phyloP scores from a whole-genome alignment of 345 rosid species.

The Salix dunnii region DNA sequence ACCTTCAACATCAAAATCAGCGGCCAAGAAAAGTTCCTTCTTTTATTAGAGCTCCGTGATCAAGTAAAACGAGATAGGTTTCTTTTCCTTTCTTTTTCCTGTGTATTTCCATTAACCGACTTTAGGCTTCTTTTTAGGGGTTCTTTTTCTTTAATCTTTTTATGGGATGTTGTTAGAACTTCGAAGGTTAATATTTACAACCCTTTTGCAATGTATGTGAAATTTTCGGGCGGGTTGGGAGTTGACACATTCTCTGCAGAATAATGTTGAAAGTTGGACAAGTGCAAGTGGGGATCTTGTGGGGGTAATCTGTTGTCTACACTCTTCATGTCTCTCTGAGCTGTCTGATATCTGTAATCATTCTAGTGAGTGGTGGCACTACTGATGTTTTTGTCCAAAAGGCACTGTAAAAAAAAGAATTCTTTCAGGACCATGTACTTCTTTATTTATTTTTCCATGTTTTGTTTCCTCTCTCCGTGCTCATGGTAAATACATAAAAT shows the following conservation, averaged over 20 bases:
- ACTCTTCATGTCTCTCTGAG: slow-evolving; percentile 41
- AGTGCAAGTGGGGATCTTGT: slow-evolving; percentile 33
- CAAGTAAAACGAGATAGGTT: background rate
- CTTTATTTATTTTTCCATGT: background rate
- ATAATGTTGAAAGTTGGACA: slow-evolving; percentile 19
- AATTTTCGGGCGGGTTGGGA: background rate
- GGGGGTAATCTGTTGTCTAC: slow-evolving; percentile 36
- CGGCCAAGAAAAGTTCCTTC: slow-evolving; percentile 18
- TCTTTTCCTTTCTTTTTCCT: background rate
- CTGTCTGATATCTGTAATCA: slow-evolving; percentile 41
- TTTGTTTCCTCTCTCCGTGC: slow-evolving; percentile 2
- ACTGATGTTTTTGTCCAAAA: slow-evolving; percentile 21
- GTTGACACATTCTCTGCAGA: slow-evolving; percentile 23
- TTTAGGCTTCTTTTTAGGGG: background rate
- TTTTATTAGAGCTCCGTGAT: slow-evolving; percentile 19
- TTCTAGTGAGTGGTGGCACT: slow-evolving; percentile 28
- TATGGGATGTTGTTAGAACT: slow-evolving; percentile 1
- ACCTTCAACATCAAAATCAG: slow-evolving; percentile 37
- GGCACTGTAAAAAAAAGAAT: slow-evolving; percentile 13
- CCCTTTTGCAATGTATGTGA: slow-evolving; percentile 7
- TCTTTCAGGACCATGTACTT: slow-evolving; percentile 2
- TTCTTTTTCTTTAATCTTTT: background rate
- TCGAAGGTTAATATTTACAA: slow-evolving; percentile 18
- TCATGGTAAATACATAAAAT: slow-evolving; percentile 1
- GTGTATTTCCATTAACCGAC: background rate